phyloP scores from a whole-genome alignment of 177 flowering plant species.

The Tripterygium wilfordii region DNA sequence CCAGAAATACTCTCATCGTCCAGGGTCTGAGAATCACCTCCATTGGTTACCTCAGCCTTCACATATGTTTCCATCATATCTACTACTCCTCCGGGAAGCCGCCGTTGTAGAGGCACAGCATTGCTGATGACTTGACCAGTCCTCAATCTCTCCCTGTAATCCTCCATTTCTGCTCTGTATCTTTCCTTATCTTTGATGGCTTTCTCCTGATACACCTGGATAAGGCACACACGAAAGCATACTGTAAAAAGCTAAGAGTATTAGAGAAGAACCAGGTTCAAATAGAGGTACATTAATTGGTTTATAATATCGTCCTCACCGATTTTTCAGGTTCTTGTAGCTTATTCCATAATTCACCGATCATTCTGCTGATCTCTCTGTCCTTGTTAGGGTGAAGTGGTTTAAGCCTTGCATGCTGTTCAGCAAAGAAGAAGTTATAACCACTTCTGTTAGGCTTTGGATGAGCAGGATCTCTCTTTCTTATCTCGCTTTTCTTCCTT shows the following conservation, averaged over 20 bases:
- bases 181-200: conserved; percentile 80
- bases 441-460: conserved; percentile 96
- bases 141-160: conserved; percentile 51
- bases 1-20: conserved; percentile 37
- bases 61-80: conserved; percentile 28
- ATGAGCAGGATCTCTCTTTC: conserved; percentile 78
- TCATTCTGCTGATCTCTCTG: conserved; percentile 84
- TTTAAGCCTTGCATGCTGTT: conserved; percentile 88
- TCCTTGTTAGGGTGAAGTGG: conserved; percentile 85
- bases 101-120: conserved; percentile 61
- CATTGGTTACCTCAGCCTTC: conserved; percentile 36
- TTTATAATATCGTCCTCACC: conserved; percentile 46
- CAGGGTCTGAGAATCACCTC: conserved; percentile 24
- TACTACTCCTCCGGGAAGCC: conserved; percentile 26
- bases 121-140: conserved; percentile 39
- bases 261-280: too few relatives aligned
- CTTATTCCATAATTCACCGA: conserved; percentile 91
- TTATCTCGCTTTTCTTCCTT: conserved; percentile 82
- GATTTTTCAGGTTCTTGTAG: conserved; percentile 53
- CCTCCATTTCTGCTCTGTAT: conserved; percentile 75
- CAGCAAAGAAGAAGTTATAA: conserved; percentile 89
- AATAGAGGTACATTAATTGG: too few relatives aligned
- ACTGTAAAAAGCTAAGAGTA: not conserved
- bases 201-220: conserved; percentile 83
- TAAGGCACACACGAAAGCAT: too few relatives aligned